Conservation (phyloP, 257 asterid species). For the Solanum rostratum region DNA sequence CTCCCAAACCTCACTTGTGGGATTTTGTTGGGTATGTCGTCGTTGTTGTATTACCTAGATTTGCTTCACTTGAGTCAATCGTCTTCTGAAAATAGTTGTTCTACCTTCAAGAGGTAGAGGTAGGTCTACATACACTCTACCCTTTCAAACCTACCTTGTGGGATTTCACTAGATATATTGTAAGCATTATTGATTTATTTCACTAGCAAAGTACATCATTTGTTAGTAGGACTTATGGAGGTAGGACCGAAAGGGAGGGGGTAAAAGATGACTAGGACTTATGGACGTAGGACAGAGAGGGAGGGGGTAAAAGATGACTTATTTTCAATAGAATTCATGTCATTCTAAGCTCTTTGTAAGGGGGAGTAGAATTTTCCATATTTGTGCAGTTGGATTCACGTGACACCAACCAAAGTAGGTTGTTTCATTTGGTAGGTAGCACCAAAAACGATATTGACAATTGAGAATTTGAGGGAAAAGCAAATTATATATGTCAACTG, state of each 20-base stretch:
- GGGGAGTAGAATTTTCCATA: background rate
- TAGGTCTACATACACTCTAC: no score
- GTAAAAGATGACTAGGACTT: background rate
- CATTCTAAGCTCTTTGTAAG: background rate
- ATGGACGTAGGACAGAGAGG: background rate
- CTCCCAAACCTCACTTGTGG: no score
- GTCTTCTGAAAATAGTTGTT: no score
- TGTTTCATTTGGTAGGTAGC: background rate
- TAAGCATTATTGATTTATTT: background rate
- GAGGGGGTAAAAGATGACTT: background rate
- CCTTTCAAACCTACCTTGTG: no score
- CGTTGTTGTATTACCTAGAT: no score
- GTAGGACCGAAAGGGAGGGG: background rate
- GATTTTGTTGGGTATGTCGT: no score
- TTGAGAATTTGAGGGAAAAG: background rate
- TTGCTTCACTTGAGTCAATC: no score
- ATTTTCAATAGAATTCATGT: background rate
- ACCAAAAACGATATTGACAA: background rate
- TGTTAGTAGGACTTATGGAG: background rate
- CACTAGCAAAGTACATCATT: background rate
- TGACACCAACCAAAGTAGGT: background rate
- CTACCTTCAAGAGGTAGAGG: no score
- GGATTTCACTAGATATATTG: no score
- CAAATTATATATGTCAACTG: background rate
- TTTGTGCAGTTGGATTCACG: background rate